Evolutionary conservation across 306 rosid genomes (phyloP), one percentile per base, ranked within the genome.

Genomic region (Ormosia emarginata): DNA sequence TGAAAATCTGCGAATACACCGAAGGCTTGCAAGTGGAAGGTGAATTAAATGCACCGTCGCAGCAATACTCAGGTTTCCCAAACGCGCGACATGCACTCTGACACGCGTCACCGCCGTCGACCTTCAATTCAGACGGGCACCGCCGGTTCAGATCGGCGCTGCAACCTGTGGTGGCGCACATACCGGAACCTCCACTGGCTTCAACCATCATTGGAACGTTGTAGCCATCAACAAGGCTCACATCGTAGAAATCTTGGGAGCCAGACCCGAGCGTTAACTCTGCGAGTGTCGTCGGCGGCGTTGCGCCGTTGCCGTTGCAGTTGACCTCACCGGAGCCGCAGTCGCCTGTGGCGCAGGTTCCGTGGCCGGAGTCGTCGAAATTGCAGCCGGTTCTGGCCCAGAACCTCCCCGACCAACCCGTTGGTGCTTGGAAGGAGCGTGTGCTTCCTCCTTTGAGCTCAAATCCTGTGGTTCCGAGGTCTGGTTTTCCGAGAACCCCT

Each of bases 211-310:
- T 76, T 0, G 97, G 98, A 5, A 95, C 49, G 46, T 95, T 95
- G 65, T 90, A 95, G 4, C 98, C 98, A 39, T 95, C 98, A 0
- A 95, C 98, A 1, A 95, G 89, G 83, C 98, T 95, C 14, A 95
- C 98, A 11, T 95, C 99, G 58, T 95, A 95, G 84, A 82, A 95
- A 62, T 95, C 99, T 11, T 74, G 83, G 0, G 93, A 61, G 0
- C 82, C 91, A 0, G 88, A 65, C 4, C 91, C 97, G 0, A 95
- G 85, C 0, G 98, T 95, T 86, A 95, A 90, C 82, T 95, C 98
- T 0, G 96, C 99, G 3, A 95, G 83, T 0, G 99, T 95, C 0
- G 97, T 97, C 0, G 98, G 99, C 0, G 98, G 96, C 0, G 86
- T 30, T 0, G 99, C 98, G 7, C 97, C 93, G 12, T 89, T 88